Evolutionary conservation across 495 filamentous ascomycete species (phyloP).

Genomic region (Xylona heveae): DNA sequence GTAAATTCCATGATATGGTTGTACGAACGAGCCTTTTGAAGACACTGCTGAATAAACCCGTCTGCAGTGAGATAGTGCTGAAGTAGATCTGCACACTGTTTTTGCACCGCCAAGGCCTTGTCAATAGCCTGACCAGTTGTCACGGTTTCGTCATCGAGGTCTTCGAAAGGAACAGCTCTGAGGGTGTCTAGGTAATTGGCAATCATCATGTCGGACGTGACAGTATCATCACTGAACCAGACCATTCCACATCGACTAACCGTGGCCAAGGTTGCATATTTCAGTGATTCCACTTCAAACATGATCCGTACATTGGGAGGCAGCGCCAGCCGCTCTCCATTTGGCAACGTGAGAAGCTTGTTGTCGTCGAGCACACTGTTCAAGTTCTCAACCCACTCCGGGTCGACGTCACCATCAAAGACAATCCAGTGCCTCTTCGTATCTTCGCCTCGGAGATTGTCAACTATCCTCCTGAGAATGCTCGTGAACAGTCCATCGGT

Average conservation of each 20-base stretch:
- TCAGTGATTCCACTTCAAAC: constrained; percentile 98
- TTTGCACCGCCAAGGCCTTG: constrained; percentile 54
- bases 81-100: constrained; percentile 54
- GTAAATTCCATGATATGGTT: constrained; percentile 99
- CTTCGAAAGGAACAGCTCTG: constrained; percentile 64
- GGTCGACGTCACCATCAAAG: constrained; percentile 96
- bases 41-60: constrained; percentile 52
- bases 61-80: constrained; percentile 53
- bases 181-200: constrained; percentile 73
- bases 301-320: constrained; percentile 93
- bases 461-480: constrained; percentile 92
- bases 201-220: constrained; percentile 82
- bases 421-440: constrained; percentile 97
- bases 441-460: constrained; percentile 94
- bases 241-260: constrained; percentile 99
- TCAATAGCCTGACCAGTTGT: constrained; percentile 61
- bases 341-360: constrained; percentile 86
- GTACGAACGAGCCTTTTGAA: constrained; percentile 52
- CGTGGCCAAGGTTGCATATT: constrained; percentile 91
- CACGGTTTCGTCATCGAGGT: constrained; percentile 76
- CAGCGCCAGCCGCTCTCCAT: constrained; percentile 88
- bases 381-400: constrained; percentile 98
- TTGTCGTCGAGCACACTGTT: constrained; percentile 99
- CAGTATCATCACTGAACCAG: constrained; percentile 97
- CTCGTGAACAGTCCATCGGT: constrained; percentile 96